Evolutionary conservation across 2,329 filamentous ascomycete species (phyloP).

Genomic region (Gnomoniopsis sp.): DNA sequence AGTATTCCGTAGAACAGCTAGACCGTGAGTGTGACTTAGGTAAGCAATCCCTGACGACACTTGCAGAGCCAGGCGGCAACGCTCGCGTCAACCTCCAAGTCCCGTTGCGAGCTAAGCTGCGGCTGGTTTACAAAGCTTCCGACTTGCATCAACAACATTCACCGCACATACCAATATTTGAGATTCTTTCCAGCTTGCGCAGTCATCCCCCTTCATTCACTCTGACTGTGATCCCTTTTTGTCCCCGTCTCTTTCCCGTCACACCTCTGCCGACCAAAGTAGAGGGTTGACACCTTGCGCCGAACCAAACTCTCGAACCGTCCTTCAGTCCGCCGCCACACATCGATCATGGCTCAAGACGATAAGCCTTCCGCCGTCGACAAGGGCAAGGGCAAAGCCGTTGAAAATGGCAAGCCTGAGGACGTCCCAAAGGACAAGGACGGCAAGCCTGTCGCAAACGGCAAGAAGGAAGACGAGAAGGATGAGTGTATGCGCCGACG

Average conservation of each 20-base stretch:
- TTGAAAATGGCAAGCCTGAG: constrained; percentile 58
- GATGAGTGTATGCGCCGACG: constrained; percentile 39
- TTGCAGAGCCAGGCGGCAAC: constrained; percentile 30
- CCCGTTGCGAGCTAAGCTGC: constrained; percentile 18
- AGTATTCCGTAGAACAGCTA: no score
- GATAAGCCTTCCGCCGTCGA: constrained; percentile 80
- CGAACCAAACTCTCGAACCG: constrained; percentile 1
- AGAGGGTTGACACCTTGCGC: constrained; percentile 12
- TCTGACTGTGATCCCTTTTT: not conserved
- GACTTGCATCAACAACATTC: constrained; percentile 18
- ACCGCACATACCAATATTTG: constrained; percentile 5
- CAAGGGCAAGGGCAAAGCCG: constrained; percentile 95
- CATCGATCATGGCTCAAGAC: constrained; percentile 77
- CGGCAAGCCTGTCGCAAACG: constrained; percentile 67
- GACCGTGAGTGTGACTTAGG: constrained; percentile 8
- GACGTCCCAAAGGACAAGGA: constrained; percentile 63
- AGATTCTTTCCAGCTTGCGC: not conserved
- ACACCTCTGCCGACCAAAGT: constrained; percentile 25
- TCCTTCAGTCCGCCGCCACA: constrained; percentile 3
- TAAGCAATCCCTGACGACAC: not conserved
- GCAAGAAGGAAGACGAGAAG: constrained; percentile 73
- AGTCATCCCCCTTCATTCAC: not conserved
- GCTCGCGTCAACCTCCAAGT: constrained; percentile 29
- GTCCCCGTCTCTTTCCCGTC: constrained; percentile 2
- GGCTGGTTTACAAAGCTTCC: constrained; percentile 19